Conservation (phyloP, 495 filamentous ascomycete genomes). For the Neurospora sp. region DNA sequence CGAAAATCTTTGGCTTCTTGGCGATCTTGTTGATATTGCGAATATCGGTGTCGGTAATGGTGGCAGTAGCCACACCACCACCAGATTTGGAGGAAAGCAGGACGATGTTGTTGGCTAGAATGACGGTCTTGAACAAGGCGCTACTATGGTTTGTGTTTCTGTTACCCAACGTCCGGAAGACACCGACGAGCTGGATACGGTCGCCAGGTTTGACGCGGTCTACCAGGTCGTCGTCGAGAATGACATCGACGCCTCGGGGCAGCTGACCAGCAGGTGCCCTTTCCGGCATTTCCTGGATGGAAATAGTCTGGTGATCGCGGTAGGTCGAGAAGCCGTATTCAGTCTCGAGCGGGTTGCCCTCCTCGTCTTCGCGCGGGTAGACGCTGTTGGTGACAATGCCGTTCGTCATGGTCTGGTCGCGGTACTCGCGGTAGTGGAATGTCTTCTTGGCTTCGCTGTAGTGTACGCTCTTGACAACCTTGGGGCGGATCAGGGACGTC, state of each 20-base stretch:
- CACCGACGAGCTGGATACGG: slow-evolving; percentile 89
- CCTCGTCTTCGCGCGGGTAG: slow-evolving; percentile 90
- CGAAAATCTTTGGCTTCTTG: slow-evolving; percentile 92
- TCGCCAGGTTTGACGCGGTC: slow-evolving; percentile 94
- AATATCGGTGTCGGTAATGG: slow-evolving; percentile 95
- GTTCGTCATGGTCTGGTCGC: slow-evolving; percentile 93
- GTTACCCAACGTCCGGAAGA: slow-evolving; percentile 88
- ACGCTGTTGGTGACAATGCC: slow-evolving; percentile 78
- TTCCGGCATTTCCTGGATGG: slow-evolving; percentile 99
- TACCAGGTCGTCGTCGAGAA: slow-evolving; percentile 93
- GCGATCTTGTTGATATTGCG: slow-evolving; percentile 96
- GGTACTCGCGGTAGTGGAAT: slow-evolving; percentile 79
- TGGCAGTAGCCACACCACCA: slow-evolving; percentile 83
- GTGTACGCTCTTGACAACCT: slow-evolving; percentile 95
- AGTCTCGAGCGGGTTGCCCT: slow-evolving; percentile 69
- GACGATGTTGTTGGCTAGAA: slow-evolving; percentile 92
- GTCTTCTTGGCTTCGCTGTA: slow-evolving; percentile 77
- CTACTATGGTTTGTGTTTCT: slow-evolving; percentile 79
- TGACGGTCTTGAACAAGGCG: slow-evolving; percentile 83
- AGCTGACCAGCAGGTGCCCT: slow-evolving; percentile 92
- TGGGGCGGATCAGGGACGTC: slow-evolving; percentile 89
- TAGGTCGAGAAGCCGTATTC: slow-evolving; percentile 96
- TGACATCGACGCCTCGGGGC: slow-evolving; percentile 93
- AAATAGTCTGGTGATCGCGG: slow-evolving; percentile 94
- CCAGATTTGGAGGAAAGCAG: slow-evolving; percentile 92